Evolutionary conservation across 2,329 filamentous ascomycete genomes (phyloP).

Genomic region (Colletotrichum scovillei): DNA sequence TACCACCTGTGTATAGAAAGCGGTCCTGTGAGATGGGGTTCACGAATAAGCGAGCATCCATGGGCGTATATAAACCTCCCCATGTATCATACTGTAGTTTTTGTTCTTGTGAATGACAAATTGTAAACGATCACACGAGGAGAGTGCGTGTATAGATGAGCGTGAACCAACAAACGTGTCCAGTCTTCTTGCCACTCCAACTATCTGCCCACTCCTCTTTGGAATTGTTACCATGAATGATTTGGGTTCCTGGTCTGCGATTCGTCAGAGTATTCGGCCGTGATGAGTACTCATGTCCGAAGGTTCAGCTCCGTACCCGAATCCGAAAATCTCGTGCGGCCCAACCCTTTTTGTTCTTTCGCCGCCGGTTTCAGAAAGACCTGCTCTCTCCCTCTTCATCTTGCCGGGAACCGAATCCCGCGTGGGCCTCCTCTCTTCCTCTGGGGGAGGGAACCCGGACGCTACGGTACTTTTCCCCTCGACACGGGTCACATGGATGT

Average conservation of each 20-base stretch:
- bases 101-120: background rate
- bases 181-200: background rate
- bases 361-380: background rate
- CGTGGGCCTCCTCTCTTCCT: background rate
- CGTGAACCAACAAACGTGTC: background rate
- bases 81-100: background rate
- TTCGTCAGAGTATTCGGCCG: background rate
- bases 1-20: background rate
- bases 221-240: background rate
- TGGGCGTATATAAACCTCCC: background rate
- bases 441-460: background rate
- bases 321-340: background rate
- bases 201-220: background rate
- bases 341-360: background rate
- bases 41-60: background rate
- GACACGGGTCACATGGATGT: slow-evolving; percentile 14
- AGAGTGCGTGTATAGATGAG: background rate
- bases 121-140: background rate
- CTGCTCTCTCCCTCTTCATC: background rate
- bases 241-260: background rate
- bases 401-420: slow-evolving; percentile 8
- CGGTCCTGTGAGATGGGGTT: background rate
- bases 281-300: background rate
- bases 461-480: background rate
- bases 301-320: background rate